A percentile compares a stretch with the other conserved stretches of the same genome.
Conservation (phyloP, 1,284 basidiomycete species). For the Cryptococcus deneoformans region DNA sequence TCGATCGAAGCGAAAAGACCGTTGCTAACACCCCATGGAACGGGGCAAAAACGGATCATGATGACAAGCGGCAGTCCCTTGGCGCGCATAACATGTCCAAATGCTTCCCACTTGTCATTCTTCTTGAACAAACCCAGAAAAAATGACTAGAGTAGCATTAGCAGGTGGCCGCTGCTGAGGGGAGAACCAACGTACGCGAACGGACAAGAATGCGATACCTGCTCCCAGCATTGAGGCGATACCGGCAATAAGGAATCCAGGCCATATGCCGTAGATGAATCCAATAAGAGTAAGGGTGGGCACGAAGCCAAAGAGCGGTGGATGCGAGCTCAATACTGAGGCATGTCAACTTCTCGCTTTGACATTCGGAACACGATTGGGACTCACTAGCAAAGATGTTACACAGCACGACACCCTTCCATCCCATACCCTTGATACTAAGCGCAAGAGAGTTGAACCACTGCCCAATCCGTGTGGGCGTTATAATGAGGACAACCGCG, state of each 20-base stretch:
- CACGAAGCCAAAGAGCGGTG: constrained; percentile 47
- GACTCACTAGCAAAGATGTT: constrained; percentile 36
- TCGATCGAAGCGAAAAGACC: constrained; percentile 38
- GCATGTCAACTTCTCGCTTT: neutral
- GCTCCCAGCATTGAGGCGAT: constrained; percentile 38
- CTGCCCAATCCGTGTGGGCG: constrained; percentile 37
- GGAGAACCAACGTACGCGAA: constrained; percentile 30
- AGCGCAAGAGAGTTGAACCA: constrained; percentile 41
- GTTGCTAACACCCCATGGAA: constrained; percentile 33
- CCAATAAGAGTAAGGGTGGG: constrained; percentile 46
- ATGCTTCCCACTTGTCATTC: constrained; percentile 48
- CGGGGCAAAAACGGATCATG: constrained; percentile 49
- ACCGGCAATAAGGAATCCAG: constrained; percentile 36
- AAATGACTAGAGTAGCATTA: constrained; percentile 31
- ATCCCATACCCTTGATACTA: constrained; percentile 33
- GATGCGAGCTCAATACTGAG: constrained; percentile 45
- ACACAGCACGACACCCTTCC: constrained; percentile 36
- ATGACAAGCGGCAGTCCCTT: constrained; percentile 45
- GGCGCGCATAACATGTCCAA: constrained; percentile 47
- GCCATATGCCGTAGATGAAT: constrained; percentile 47
- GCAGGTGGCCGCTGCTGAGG: too few species aligned
- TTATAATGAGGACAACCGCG: constrained; percentile 35
- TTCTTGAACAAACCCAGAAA: constrained; percentile 42
- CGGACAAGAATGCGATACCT: constrained; percentile 40
- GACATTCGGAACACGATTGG: neutral